Evolutionary conservation across 176 grass and related monocot genomes (phyloP).

Genomic region (Elaeis guineensis): DNA sequence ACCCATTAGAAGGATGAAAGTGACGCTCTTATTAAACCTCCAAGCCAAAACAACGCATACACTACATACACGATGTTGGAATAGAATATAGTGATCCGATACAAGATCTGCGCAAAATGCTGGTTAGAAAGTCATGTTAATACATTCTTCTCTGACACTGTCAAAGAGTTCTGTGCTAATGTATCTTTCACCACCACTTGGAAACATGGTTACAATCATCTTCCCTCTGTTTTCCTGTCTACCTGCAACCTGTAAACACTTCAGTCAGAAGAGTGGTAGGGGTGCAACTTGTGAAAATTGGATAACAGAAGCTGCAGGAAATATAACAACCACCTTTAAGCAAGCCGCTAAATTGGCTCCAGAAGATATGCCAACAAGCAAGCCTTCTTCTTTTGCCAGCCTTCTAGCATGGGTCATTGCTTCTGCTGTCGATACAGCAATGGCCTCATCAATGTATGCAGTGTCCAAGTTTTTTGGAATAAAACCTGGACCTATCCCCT

Average conservation of each 20-base stretch:
- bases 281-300: too few relatives aligned
- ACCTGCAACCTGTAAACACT: conserved; percentile 31
- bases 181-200: conserved; percentile 57
- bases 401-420: conserved; percentile 68
- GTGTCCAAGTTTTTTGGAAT: conserved; percentile 52
- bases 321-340: conserved; percentile 42
- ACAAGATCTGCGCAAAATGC: too few relatives aligned
- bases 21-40: too few relatives aligned
- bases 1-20: too few relatives aligned
- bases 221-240: conserved; percentile 49
- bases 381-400: conserved; percentile 72
- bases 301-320: background rate
- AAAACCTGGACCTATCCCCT: conserved; percentile 61
- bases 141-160: conserved; percentile 46
- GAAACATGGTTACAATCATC: conserved; percentile 69
- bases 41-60: too few relatives aligned
- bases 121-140: conserved; percentile 43
- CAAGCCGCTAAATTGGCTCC: conserved; percentile 64
- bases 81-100: too few relatives aligned
- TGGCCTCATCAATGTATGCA: conserved; percentile 48
- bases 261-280: too few relatives aligned
- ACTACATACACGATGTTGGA: too few relatives aligned
- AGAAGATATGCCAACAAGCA: conserved; percentile 83
- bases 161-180: conserved; percentile 53
- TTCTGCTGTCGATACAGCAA: conserved; percentile 56